phyloP scores from a whole-genome alignment of 192 early-diverging fungal genomes.

The Backusella australiensis region DNA sequence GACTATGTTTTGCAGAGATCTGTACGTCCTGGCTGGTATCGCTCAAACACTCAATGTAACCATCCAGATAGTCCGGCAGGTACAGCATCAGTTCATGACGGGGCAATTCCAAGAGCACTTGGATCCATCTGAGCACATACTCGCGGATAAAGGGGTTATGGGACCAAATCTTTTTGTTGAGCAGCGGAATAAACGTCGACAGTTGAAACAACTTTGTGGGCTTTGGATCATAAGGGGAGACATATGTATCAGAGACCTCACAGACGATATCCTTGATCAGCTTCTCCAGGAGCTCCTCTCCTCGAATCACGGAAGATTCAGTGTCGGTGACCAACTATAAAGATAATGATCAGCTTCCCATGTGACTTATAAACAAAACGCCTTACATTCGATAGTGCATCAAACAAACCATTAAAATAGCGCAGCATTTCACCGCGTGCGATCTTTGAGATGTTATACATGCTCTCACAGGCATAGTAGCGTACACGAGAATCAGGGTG shows the following conservation, averaged over 20 bases:
- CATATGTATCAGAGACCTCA: constrained; percentile 80
- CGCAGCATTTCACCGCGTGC: constrained; percentile 82
- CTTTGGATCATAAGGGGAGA: constrained; percentile 41
- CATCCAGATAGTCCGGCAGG: constrained; percentile 92
- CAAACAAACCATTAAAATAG: constrained; percentile 97
- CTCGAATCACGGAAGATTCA: constrained; percentile 89
- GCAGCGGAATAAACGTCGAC: constrained; percentile 88
- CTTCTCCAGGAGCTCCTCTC: constrained; percentile 89
- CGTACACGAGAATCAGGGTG: constrained; percentile 92
- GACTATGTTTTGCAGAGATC: constrained; percentile 45
- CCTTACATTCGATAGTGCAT: constrained; percentile 86
- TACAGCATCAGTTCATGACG: constrained; percentile 89
- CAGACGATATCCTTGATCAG: constrained; percentile 96
- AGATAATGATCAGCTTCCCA: not conserved
- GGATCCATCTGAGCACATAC: constrained; percentile 94
- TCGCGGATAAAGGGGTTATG: constrained; percentile 87
- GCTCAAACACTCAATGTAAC: constrained; percentile 83
- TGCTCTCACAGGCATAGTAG: constrained; percentile 97
- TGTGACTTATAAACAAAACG: not conserved
- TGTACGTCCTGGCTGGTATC: constrained; percentile 92
- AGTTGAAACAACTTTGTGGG: constrained; percentile 71
- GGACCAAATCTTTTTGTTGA: constrained; percentile 87
- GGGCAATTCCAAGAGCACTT: constrained; percentile 86
- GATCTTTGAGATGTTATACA: constrained; percentile 99
- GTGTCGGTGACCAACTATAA: constrained; percentile 79